Evolutionary conservation across 2,329 filamentous ascomycete species (phyloP), one percentile per base, ranked within the genome.

Genomic region (Clarireedia monteithiana): DNA sequence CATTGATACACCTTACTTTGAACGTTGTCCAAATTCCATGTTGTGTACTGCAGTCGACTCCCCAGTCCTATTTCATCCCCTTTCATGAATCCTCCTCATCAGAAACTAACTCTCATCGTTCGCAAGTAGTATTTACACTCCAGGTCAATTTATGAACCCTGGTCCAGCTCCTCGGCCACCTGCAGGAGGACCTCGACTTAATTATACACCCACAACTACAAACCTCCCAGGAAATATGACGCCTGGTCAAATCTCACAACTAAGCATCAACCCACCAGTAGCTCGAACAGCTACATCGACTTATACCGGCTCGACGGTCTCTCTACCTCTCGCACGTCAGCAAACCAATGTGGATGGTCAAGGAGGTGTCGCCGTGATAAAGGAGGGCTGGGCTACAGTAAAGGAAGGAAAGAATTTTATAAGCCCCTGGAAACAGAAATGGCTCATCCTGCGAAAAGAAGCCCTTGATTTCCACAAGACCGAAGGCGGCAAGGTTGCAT

Each of bases 381-480:
- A 91, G 71, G 86, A 92, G 68, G 89, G 88, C 58, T 88, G 83
- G 79, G 88, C 88, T 38, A 85, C 86, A 56, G 86, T 92, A 70
- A 97, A 96, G 77, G 94, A 97, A 72, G 91, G 91, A 73, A 84
- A 84, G 76, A 84, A 89, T 75, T 82, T 95, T 66, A 83, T 97
- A 74, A 84, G 86, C 67, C 80, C 80, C 2, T 95, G 89, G 92
- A 94, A 92, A 69, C 88, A 94, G 71, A 90, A 92, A 69, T 96
- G 88, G 71, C 77, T 99, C 56, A 89, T 97, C 58, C 77, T 99
- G 62, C 86, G 92, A 68, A 95, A 97, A 71, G 91, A 91, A 68
- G 87, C 90, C 58, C 81, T 99, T 44, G 94, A 96, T 68, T 96
- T 99, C 67, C 83, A 95, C 75, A 99, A 97, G 76, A 87, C 83